Base-by-base conservation (phyloP, 768 basidiomycete genomes). In the Cystofilobasidium capitatum region DNA sequence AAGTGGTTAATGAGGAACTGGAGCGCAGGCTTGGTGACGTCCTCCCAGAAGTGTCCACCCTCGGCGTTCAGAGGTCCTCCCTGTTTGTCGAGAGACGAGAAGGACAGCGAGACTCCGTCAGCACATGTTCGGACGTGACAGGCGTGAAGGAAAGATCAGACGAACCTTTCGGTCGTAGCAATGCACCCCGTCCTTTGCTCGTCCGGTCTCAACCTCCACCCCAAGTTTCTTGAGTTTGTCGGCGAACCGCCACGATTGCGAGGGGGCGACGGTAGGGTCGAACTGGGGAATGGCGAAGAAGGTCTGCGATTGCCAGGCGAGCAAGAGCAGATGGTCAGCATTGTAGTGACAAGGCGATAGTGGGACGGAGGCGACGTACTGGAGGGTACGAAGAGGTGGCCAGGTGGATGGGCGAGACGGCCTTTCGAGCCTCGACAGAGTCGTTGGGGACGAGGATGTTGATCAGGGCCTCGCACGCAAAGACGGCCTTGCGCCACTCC, bases 21-120 rank as follows among this genome's bases (percentile, higher is more conserved):
- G 14, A 62, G 17, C 31, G 31, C 62, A 1, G 44, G 44, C 47
- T 10, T 35, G 20, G 47, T 37, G 20, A 62, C 62, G 8, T 26
- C 22, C 33, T 51, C 62, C 31, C 33, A 62, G 45, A 45, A 62
- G 17, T 62, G 45, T 5, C 62, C 62, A 20, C 47, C 62, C 17
- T 16, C 47, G 22, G 31, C 62, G 13, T 49, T 62, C 22, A 45
- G 45, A 31, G 29, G 22, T 26, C 62, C 62, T 6, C 62, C 62
- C 22, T 36, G 17, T n/a, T 36, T 10, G 36, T n/a, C n/a, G 22
- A 49, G 2, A 4, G 47, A 45, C 17, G 17, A 16, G 24, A n/a
- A 16, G 44, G 14, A 7, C 14, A 5, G 44, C 44, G 14, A 45
- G 6, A 5, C 17, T 45, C 44, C 24, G 51, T 31, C 31, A 63